Evolutionary conservation across 352 stramenopile species (phyloP).

Genomic region (Saprolegnia diclina): DNA sequence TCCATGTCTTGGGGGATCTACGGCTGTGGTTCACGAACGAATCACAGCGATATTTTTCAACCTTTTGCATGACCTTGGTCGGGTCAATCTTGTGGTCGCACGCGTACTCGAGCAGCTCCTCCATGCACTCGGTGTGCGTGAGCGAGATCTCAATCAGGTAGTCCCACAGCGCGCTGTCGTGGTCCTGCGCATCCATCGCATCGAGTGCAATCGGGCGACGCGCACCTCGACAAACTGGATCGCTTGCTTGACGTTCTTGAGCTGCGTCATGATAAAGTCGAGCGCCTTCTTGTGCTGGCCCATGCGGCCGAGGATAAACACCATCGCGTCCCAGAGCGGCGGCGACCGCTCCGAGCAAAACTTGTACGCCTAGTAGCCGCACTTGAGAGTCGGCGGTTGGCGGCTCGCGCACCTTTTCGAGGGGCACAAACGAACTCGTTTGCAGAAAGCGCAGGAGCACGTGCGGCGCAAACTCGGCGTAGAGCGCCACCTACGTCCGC

Average conservation of each 20-base stretch:
- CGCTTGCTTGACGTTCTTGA: constrained; percentile 70
- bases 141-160: constrained; percentile 79
- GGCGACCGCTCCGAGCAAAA: constrained; percentile 69
- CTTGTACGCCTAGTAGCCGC: constrained; percentile 49
- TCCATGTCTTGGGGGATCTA: constrained; percentile 80
- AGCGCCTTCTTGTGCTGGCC: constrained; percentile 80
- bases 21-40: not conserved
- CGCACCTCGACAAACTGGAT: constrained; percentile 71
- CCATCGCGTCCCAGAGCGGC: constrained; percentile 80
- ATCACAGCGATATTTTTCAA: constrained; percentile 30
- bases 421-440: constrained; percentile 71
- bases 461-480: constrained; percentile 55
- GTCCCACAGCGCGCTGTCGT: constrained; percentile 72
- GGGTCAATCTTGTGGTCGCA: constrained; percentile 80
- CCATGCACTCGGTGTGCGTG: constrained; percentile 67
- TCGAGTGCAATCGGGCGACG: not conserved
- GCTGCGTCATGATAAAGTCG: constrained; percentile 76
- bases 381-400: not conserved
- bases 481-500: constrained; percentile 56
- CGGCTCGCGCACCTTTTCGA: constrained; percentile 55
- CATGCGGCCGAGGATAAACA: constrained; percentile 82
- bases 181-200: constrained; percentile 35
- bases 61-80: constrained; percentile 79
- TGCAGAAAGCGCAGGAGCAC: constrained; percentile 74
- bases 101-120: constrained; percentile 63